phyloP scores from a whole-genome alignment of 495 filamentous ascomycete genomes.

The Amorphotheca resinae region DNA sequence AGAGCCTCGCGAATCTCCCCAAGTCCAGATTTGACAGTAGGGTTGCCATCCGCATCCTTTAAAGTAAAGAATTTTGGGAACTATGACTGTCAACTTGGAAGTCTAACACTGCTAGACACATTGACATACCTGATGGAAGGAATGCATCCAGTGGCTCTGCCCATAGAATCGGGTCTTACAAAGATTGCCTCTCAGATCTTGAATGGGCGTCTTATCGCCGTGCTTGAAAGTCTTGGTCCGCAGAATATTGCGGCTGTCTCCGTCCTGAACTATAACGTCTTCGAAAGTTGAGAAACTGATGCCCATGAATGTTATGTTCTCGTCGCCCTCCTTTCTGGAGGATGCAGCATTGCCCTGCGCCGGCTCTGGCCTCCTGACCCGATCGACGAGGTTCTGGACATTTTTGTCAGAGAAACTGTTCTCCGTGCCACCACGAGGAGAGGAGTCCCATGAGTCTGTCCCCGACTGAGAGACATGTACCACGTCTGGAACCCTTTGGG shows the following conservation, averaged over 20 bases:
- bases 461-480: background rate
- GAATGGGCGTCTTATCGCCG: background rate
- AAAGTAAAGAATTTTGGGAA: slow-evolving; percentile 9
- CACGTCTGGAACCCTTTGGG: background rate
- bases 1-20: slow-evolving; percentile 10
- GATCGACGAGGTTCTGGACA: background rate
- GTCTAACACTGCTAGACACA: background rate
- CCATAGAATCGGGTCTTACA: slow-evolving; percentile 39
- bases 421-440: background rate
- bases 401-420: background rate
- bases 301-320: slow-evolving; percentile 1
- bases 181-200: slow-evolving; percentile 9
- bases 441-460: background rate
- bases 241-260: background rate
- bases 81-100: slow-evolving; percentile 3
- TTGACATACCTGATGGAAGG: slow-evolving; percentile 30
- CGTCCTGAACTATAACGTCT: background rate
- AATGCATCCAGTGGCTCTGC: slow-evolving; percentile 42
- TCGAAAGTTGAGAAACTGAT: background rate
- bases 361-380: slow-evolving; percentile 2
- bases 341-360: slow-evolving; percentile 2
- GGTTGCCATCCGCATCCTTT: slow-evolving; percentile 3
- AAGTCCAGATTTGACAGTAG: slow-evolving; percentile 6
- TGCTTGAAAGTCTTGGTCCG: background rate
- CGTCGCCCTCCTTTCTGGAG: background rate